Percentiles rank a stretch among this genome's conserved stretches.
phyloP scores from a whole-genome alignment of 495 filamentous ascomycete species.

The Talaromyces stipitatus region DNA sequence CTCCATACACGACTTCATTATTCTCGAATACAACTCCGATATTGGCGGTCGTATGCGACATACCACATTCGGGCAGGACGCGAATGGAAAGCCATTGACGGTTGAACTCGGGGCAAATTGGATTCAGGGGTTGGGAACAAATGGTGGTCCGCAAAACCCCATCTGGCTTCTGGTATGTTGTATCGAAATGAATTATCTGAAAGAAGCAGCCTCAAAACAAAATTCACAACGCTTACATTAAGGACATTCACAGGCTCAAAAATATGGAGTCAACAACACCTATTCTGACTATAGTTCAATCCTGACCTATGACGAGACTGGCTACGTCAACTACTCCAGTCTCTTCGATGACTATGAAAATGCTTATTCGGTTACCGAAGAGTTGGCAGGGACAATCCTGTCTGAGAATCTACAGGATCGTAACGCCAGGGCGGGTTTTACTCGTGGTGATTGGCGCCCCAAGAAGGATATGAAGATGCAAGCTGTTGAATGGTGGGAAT shows the following conservation, averaged over 20 bases:
- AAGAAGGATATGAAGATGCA: constrained; percentile 46
- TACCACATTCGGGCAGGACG: constrained; percentile 50
- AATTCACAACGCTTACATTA: not conserved
- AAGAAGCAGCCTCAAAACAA: no score
- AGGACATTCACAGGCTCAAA: constrained; percentile 38
- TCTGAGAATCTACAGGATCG: constrained; percentile 55
- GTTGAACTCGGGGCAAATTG: constrained; percentile 68
- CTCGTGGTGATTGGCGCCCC: constrained; percentile 58
- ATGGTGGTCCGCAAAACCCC: constrained; percentile 55
- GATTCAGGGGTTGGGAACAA: constrained; percentile 59
- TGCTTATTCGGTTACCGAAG: constrained; percentile 40
- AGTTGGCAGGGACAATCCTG: constrained; percentile 51
- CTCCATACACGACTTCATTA: constrained; percentile 60
- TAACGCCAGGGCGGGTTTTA: constrained; percentile 52
- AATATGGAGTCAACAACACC: constrained; percentile 53
- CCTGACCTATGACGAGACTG: constrained; percentile 50
- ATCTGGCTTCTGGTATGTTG: constrained; percentile 55
- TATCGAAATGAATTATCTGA: not conserved
- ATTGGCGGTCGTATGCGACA: constrained; percentile 55
- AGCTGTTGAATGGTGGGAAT: constrained; percentile 58
- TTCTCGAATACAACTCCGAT: constrained; percentile 58
- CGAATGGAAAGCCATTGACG: constrained; percentile 45
- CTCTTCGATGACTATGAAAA: constrained; percentile 45
- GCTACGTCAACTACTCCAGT: constrained; percentile 41
- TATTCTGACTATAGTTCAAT: constrained; percentile 58